phyloP scores from a whole-genome alignment of 192 early-diverging fungal species.

The Backusella psychrophila region DNA sequence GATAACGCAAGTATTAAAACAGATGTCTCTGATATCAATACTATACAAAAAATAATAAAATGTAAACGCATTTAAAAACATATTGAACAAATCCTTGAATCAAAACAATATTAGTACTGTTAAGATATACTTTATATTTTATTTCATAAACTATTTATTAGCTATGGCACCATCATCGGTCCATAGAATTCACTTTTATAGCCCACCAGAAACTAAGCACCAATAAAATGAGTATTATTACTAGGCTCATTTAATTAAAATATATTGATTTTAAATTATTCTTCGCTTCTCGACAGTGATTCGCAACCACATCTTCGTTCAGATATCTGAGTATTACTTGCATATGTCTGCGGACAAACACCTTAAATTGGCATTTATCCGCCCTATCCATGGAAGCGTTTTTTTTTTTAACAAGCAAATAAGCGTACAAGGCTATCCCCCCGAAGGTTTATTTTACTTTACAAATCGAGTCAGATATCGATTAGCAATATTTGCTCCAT shows the following conservation, averaged over 20 bases:
- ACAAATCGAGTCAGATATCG: too few species aligned
- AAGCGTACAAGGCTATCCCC: too few species aligned
- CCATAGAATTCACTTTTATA: background rate
- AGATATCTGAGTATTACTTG: background rate
- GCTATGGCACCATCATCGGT: background rate
- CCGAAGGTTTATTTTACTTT: too few species aligned
- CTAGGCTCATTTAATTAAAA: background rate
- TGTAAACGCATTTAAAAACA: background rate
- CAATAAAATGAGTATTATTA: background rate
- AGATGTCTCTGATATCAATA: background rate
- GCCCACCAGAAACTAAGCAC: background rate
- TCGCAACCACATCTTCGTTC: background rate
- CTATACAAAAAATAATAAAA: background rate
- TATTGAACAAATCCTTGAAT: background rate
- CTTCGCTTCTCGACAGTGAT: background rate
- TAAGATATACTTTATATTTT: too few species aligned
- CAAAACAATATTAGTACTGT: background rate
- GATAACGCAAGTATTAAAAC: background rate
- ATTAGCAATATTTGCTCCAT: too few species aligned
- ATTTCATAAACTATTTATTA: too few species aligned
- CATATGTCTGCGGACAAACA: too few species aligned
- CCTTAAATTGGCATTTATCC: too few species aligned
- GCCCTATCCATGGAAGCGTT: too few species aligned
- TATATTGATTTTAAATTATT: background rate
- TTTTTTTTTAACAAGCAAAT: too few species aligned